These are phyloP conservation scores for Carex parvula DNA, from an alignment of 176 grass and related monocot genomes.

Conservation along the genomic window DNA sequence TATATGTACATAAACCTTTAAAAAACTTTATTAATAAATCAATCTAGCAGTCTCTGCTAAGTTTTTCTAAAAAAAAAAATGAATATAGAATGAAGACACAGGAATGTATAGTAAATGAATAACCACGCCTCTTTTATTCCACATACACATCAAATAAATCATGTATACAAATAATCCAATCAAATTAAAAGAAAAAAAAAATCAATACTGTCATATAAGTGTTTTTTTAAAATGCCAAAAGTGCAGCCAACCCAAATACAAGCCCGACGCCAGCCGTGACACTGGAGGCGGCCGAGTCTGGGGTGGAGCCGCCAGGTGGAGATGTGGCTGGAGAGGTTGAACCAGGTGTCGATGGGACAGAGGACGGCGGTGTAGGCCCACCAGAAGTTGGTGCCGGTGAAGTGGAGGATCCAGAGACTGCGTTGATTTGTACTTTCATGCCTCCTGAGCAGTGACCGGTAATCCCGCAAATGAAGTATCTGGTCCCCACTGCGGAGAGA, in stretches of 20 bases:
- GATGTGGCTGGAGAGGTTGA: not conserved
- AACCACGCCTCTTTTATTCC: constrained; percentile 13
- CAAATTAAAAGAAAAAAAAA: not conserved
- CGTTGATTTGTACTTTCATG: constrained; percentile 62
- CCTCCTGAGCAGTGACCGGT: constrained; percentile 54
- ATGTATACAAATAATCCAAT: constrained; percentile 17
- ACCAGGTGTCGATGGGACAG: not conserved
- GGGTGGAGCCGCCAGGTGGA: not conserved
- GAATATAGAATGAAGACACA: not conserved
- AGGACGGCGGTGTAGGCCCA: not conserved
- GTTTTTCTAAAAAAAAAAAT: no score
- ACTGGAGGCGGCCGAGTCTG: not conserved
- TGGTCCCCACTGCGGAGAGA: constrained; percentile 36
- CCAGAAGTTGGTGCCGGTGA: not conserved
- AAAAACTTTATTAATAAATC: no score
- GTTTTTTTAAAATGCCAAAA: constrained; percentile 25
- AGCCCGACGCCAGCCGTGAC: not conserved
- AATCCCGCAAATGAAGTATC: constrained; percentile 80
- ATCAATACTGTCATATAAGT: not conserved
- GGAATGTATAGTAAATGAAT: constrained; percentile 20
- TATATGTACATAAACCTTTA: no score
- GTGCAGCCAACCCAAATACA: constrained; percentile 11
- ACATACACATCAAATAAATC: constrained; percentile 20
- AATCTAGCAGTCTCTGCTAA: no score
- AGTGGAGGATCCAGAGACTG: constrained; percentile 10